Percentiles rank a stretch among this genome's conserved stretches.
Conservation (phyloP, 2,329 filamentous ascomycete genomes). For the Pseudogymnoascus sp. region DNA sequence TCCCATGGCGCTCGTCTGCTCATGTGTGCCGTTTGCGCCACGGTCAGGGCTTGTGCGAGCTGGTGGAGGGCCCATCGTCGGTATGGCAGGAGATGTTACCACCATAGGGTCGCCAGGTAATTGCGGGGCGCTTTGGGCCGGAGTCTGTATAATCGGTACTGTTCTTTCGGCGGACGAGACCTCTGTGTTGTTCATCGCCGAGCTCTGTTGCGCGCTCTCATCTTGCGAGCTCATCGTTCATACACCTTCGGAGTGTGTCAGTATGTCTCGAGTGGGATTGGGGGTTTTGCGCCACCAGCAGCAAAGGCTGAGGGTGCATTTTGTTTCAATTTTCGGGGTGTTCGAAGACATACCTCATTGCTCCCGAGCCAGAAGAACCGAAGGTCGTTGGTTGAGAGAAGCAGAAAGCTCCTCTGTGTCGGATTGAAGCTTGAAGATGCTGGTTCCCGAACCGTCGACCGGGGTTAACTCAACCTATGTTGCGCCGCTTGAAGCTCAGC, state of each 20-base stretch:
- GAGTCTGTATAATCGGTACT: slow-evolving; percentile 50
- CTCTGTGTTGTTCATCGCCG: slow-evolving; percentile 22
- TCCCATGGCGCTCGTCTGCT: slow-evolving; percentile 22
- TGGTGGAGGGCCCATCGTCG: slow-evolving; percentile 31
- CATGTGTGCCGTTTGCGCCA: slow-evolving; percentile 28
- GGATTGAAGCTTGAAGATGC: slow-evolving; percentile 18
- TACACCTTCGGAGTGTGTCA: slow-evolving; percentile 22
- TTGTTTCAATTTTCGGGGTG: slow-evolving; percentile 6
- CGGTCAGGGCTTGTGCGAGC: slow-evolving; percentile 26
- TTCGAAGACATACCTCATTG: slow-evolving; percentile 24
- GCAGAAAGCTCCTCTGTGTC: slow-evolving; percentile 22
- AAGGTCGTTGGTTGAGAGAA: slow-evolving; percentile 10
- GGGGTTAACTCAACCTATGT: slow-evolving; percentile 14
- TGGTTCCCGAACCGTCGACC: slow-evolving; percentile 22
- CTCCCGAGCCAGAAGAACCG: slow-evolving; percentile 15
- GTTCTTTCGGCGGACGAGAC: slow-evolving; percentile 31
- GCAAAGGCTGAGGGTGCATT: not conserved
- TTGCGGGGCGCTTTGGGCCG: slow-evolving; percentile 51
- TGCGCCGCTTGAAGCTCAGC: slow-evolving; percentile 21
- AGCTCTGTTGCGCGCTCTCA: slow-evolving; percentile 24
- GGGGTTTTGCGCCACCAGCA: slow-evolving; percentile 4
- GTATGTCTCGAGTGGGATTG: slow-evolving; percentile 13
- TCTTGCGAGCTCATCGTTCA: slow-evolving; percentile 25
- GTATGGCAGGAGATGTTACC: slow-evolving; percentile 42
- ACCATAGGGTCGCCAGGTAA: slow-evolving; percentile 56